Evolutionary conservation across 345 rosid species (phyloP).

Genomic region (Stellera chamaejasme): DNA sequence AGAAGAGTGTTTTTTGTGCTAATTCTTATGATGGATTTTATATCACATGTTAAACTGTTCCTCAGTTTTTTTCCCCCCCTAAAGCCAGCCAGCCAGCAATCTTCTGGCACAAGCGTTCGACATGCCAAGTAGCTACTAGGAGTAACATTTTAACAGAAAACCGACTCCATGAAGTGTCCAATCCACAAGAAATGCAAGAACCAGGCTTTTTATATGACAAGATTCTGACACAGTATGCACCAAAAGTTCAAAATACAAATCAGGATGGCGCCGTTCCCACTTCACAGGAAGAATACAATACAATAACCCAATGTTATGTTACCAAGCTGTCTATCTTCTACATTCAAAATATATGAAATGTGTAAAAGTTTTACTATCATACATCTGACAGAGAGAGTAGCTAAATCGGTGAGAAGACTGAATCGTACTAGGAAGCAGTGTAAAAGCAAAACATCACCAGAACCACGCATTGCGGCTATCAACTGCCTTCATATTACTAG

Average conservation of each 20-base stretch:
- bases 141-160: too few species aligned
- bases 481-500: conserved; percentile 60
- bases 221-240: too few species aligned
- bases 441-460: conserved; percentile 38
- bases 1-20: too few species aligned
- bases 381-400: conserved; percentile 4
- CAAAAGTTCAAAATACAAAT: neutral
- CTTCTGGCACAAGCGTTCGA: too few species aligned
- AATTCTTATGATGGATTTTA: too few species aligned
- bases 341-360: neutral
- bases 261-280: conserved; percentile 5
- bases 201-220: too few species aligned
- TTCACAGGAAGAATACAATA: conserved; percentile 11
- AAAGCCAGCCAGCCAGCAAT: too few species aligned
- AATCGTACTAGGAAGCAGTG: neutral
- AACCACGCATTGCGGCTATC: conserved; percentile 68
- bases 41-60: too few species aligned
- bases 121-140: too few species aligned
- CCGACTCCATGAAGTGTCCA: too few species aligned
- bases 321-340: conserved; percentile 6
- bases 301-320: neutral
- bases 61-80: too few species aligned
- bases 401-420: neutral
- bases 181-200: neutral
- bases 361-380: conserved; percentile 6